Evolutionary conservation across 164 flowering plant genomes (phyloP), one percentile per base, ranked within the genome.

Genomic region (Vitis amurensis): DNA sequence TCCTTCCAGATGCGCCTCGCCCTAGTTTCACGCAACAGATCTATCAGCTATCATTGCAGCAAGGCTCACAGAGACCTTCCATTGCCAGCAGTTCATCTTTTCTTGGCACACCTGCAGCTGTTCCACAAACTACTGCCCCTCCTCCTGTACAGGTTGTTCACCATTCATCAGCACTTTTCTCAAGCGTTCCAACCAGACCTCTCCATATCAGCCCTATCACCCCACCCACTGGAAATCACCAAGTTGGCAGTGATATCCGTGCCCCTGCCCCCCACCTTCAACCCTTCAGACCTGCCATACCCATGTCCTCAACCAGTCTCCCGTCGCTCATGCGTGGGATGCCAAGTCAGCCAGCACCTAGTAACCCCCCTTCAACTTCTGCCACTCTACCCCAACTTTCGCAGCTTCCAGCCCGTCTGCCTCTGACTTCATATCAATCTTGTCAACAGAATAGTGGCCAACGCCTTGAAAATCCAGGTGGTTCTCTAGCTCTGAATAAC

Each of bases 211-310:
- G 72, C 73, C 51, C 78, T 17, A 23, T 69, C 23, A 47, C 76
- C n/a, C 72, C 76, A 50, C 56, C 88, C 8, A 15, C 70, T 0
- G 68, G 71, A 52, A 81, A 63, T 59, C 75, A 60, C 55, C 85
- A 74, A 69, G 66, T 61, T 13, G 74, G 74, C 13, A 64, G 76
- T 74, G 89, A 77, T 62, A 63, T 78, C 23, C 83, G 86, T 30
- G 76, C 86, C 8, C 86, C 85, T 1, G 83, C 92, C 10, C 92
- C 94, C 14, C 91, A 90, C 70, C 72, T 87, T 5, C 89, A 72
- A 64, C 72, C 70, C 2, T 81, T 81, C 55, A 78, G 89, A 73
- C 74, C 87, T 15, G 44, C 77, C 3, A 11, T 62, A 17, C 66
- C 80, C 30, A 13, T 61, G 9, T 14, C 78, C 15, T 10, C 77